These are phyloP conservation scores for Yarrowia alimentaria DNA, from an alignment of 805 yeast genomes.

Conservation along the genomic window DNA sequence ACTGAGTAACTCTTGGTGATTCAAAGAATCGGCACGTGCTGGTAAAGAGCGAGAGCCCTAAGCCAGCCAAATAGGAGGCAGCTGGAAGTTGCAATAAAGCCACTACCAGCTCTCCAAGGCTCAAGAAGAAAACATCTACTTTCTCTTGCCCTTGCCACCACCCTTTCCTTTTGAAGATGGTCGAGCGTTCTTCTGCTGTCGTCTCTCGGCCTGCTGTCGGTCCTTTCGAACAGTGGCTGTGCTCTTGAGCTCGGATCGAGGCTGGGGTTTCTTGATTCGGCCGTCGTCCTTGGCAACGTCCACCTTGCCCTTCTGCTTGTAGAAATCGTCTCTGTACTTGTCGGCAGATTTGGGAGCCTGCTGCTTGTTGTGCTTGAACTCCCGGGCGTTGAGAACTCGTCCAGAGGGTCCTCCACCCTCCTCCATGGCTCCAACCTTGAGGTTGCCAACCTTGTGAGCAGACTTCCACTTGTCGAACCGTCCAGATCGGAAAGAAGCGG, in stretches of 20 bases:
- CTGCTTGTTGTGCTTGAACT: constrained; percentile 68
- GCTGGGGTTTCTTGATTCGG: constrained; percentile 13
- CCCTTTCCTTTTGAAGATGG: constrained; percentile 49
- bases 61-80: no score
- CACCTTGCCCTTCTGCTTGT: constrained; percentile 76
- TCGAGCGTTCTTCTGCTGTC: constrained; percentile 81
- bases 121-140: no score
- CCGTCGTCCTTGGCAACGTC: constrained; percentile 78
- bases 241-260: constrained; percentile 54
- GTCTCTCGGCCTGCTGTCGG: constrained; percentile 66
- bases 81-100: no score
- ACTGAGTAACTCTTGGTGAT: no score
- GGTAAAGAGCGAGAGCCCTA: no score
- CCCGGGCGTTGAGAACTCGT: constrained; percentile 33
- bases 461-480: constrained; percentile 89
- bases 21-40: no score
- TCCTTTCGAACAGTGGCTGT: constrained; percentile 76
- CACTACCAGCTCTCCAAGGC: no score
- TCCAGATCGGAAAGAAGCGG: constrained; percentile 89
- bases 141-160: no score
- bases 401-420: constrained; percentile 38
- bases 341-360: constrained; percentile 92
- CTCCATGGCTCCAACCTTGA: constrained; percentile 58
- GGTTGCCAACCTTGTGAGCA: constrained; percentile 52
- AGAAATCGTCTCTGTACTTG: constrained; percentile 81